phyloP scores from a whole-genome alignment of 2,329 filamentous ascomycete genomes.

The Plectosphaerella sp. region DNA sequence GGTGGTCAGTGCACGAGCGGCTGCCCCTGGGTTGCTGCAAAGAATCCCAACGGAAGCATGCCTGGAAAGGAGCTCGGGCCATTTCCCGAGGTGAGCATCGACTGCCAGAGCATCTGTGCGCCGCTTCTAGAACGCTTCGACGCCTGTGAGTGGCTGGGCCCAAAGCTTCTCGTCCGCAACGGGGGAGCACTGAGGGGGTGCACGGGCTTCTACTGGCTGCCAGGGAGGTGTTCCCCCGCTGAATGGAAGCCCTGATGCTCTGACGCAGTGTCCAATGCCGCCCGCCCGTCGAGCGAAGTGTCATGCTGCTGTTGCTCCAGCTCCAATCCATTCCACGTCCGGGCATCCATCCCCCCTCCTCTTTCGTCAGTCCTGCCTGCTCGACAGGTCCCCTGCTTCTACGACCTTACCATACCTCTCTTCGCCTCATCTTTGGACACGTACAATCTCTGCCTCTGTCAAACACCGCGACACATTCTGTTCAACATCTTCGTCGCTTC shows the following conservation, averaged over 20 bases:
- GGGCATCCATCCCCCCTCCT: neutral
- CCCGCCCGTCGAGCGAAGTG: neutral
- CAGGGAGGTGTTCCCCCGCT: neutral
- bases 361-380: neutral
- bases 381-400: neutral
- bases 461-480: neutral
- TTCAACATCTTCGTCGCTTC: neutral
- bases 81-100: conserved; percentile 7
- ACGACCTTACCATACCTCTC: neutral
- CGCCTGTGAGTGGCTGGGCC: conserved; percentile 10
- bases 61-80: conserved; percentile 14
- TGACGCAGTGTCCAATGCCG: neutral
- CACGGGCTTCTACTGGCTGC: neutral
- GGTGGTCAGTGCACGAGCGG: too few species aligned
- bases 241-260: neutral
- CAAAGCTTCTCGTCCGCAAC: conserved; percentile 5
- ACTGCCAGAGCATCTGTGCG: conserved; percentile 10
- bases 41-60: conserved; percentile 13
- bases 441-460: neutral
- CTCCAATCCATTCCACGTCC: too few species aligned
- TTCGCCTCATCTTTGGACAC: neutral
- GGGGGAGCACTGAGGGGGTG: conserved; percentile 4
- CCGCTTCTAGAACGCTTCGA: conserved; percentile 17
- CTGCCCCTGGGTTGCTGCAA: conserved; percentile 3
- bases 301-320: neutral